Evolutionary conservation across 1,284 basidiomycete species (phyloP), one percentile per base, ranked within the genome.

Genomic region (Trametes versicolor): DNA sequence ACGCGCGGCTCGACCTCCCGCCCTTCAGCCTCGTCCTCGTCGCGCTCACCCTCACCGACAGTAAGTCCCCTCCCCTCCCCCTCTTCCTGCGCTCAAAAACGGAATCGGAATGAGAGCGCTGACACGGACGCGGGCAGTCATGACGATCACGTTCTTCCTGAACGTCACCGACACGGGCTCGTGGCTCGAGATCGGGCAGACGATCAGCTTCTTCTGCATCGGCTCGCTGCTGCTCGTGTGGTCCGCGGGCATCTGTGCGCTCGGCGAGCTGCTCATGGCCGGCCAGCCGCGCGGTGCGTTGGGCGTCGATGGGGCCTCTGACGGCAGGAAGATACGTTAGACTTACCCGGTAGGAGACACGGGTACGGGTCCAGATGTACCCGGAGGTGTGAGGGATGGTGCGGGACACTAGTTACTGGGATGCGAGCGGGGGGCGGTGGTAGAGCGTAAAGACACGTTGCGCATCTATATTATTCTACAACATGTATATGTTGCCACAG

Each of bases 121-220:
- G 10, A 21, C 12, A 23, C n/a, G 12, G 10, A 37, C 56, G 41
- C 23, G 9, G 19, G 45, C 66, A 91, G 88, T 87, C 25, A 93
- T 92, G 88, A 93, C 92, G 0, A 82, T 95, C 65, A 84, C 89
- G 15, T 96, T 97, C 79, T 95, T 97, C 78, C 90, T 92, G 78
- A 87, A 88, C 37, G 94, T 97, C 48, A 89, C 87, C 34, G 94
- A 95, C 74, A 90, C 88, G 34, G 91, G 91, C 0, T 94, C 92
- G 7, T 97, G 95, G 95, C 79, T 96, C 59, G 93, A 96, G 74
- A 96, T 96, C 62, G 95, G 95, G 5, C 92, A 94, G 76, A 91
- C 91, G 0, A 96, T 96, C 73, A 94, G 87, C 60, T 95, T 95
- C 78, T 96, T 96, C 77, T 92, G 91, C 71, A 94, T 96, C 70